Base-by-base conservation (phyloP, 345 rosid species). In the Melaleuca alternifolia region DNA sequence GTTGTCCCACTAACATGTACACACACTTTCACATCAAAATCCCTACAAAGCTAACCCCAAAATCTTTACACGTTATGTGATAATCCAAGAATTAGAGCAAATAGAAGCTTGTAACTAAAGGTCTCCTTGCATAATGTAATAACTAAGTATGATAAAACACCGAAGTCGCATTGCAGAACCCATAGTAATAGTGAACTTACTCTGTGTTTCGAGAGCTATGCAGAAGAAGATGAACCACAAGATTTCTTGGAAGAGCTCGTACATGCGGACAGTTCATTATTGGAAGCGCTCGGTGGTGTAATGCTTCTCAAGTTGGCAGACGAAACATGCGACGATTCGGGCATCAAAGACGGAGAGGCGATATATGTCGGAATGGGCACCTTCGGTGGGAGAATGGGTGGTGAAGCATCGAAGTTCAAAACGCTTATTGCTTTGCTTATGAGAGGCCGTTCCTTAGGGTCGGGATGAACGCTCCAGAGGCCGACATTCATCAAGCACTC, bases 301-400 rank as follows among this genome's bases (percentile, higher is more conserved):
- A 44, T 65, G 18, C 77, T 65, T 28, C 20, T 2, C 21, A 30
- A 65, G 3, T 1, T 4, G 20, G 77, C 0, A 23, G 77, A 65
- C 1, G 23, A 33, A 2, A 62, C 12, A 5, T 83, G n/a, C 20
- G 1, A 51, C 23, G 56, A 14, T 46, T 51, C 53, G 1, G 61
- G 65, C 83, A 24, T 56, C 23, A 2, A 51, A 4, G 23, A 30
- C 16, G 44, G 11, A 21, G 54, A 37, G 20, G 65, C 59, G 1
- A 61, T 7, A n/a, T 88, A 79, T 52, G 61, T 51, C 0, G 85
- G 89, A 28, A 86, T 37, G 16, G 89, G 89, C 86, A 89, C 44
- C 10, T 87, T 33, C 2, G 18, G 53, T 2, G 86, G 88, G 79
- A 87, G 86, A 7, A 4, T 26, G 26, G 92, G 90, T 20, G 86